phyloP scores from a whole-genome alignment of 73 alveolate genomes.

The Paramecium octaurelia region DNA sequence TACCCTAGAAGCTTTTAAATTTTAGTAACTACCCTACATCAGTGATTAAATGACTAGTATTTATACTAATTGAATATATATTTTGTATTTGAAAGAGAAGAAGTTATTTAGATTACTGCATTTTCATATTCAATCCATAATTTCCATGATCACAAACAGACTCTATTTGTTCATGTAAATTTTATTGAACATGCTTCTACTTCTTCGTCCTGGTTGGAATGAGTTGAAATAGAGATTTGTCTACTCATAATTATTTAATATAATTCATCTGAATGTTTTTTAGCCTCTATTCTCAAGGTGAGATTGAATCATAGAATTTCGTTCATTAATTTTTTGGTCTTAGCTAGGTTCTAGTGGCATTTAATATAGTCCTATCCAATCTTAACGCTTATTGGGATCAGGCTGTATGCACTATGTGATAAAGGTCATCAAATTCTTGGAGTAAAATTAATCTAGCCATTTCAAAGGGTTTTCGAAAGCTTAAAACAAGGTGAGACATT shows the following conservation, averaged over 20 bases:
- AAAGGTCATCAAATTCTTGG: background rate
- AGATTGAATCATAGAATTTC: background rate
- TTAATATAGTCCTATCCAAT: background rate
- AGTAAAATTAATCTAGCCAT: slow-evolving; percentile 28
- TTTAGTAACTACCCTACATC: no score
- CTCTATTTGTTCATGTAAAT: background rate
- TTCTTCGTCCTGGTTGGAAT: background rate
- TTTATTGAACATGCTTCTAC: no score
- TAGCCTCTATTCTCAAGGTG: slow-evolving; percentile 2
- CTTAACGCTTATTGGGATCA: slow-evolving; percentile 16
- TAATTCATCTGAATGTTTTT: background rate
- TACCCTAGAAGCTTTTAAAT: no score
- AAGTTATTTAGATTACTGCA: no score
- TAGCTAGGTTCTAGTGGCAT: background rate
- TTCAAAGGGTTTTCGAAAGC: background rate
- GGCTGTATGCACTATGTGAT: background rate
- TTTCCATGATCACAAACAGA: background rate
- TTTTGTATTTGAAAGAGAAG: no score
- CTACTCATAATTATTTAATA: background rate
- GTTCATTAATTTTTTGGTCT: background rate
- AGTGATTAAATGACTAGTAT: no score
- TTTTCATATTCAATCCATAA: no score
- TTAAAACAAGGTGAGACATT: background rate
- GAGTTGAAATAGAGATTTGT: background rate
- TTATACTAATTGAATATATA: no score